Evolutionary conservation across 2,329 filamentous ascomycete genomes (phyloP).

Genomic region (Geosmithia flava): DNA sequence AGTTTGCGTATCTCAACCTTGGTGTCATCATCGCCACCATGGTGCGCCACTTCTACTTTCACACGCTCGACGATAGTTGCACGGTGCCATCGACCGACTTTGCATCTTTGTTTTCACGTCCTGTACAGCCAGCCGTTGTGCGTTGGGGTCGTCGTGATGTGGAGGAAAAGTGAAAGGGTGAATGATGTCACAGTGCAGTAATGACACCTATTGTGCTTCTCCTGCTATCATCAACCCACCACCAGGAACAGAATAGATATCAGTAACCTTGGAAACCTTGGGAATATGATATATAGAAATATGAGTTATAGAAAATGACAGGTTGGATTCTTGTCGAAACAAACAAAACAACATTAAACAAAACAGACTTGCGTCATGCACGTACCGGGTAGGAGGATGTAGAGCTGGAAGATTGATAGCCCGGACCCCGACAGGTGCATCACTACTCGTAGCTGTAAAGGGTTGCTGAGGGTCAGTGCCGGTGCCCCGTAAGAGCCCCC

Average conservation of each 20-base stretch:
- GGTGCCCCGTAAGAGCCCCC: not conserved
- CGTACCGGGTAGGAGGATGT: not conserved
- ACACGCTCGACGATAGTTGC: conserved; percentile 39
- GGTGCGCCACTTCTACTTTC: conserved; percentile 48
- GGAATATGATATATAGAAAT: not conserved
- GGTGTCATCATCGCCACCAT: conserved; percentile 51
- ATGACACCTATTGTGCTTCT: not conserved
- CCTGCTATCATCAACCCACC: not conserved
- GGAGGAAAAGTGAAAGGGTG: not conserved
- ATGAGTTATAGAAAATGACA: not conserved
- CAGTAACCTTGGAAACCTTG: not conserved
- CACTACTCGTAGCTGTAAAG: not conserved
- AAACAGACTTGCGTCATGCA: not conserved
- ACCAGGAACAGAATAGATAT: no score
- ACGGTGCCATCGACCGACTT: conserved; percentile 55
- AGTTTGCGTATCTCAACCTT: conserved; percentile 62
- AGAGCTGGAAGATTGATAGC: not conserved
- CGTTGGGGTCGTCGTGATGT: conserved; percentile 17
- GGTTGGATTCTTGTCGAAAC: not conserved
- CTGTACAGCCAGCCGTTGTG: conserved; percentile 17
- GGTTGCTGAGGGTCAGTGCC: not conserved
- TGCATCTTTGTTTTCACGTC: conserved; percentile 30
- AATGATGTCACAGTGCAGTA: not conserved
- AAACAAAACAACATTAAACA: not conserved
- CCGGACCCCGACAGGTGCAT: not conserved